phyloP scores from a whole-genome alignment of 768 basidiomycete species.

The Xerocomus brunneocitrinus region DNA sequence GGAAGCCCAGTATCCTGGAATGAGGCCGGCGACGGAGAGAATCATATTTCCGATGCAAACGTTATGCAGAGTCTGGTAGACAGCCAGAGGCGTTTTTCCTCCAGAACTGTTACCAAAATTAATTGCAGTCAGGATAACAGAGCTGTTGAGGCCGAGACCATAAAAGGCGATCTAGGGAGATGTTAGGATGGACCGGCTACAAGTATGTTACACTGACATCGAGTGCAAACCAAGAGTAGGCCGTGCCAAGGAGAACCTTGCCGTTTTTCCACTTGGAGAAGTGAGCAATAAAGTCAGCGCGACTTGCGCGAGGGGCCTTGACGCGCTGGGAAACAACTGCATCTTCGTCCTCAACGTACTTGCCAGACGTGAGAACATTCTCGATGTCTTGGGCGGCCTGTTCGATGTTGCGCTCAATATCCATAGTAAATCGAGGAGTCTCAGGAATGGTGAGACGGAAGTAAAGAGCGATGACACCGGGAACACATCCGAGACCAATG shows the following conservation, averaged over 20 bases:
- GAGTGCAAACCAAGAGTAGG: constrained; percentile 88
- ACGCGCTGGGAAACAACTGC: constrained; percentile 46
- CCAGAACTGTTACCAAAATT: constrained; percentile 46
- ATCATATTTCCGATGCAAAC: constrained; percentile 73
- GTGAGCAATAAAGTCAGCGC: constrained; percentile 61
- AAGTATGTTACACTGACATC: constrained; percentile 46
- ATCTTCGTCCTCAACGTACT: constrained; percentile 48
- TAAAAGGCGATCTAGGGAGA: constrained; percentile 72
- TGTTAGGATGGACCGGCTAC: background rate
- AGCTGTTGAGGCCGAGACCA: constrained; percentile 81
- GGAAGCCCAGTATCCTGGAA: constrained; percentile 66
- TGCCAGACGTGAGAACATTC: constrained; percentile 52
- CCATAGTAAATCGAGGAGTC: constrained; percentile 90
- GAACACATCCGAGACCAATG: constrained; percentile 84
- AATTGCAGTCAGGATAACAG: constrained; percentile 69
- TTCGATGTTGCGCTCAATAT: constrained; percentile 77
- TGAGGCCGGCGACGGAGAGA: constrained; percentile 70
- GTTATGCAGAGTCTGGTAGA: constrained; percentile 60
- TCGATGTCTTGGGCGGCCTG: constrained; percentile 74
- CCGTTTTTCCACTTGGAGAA: constrained; percentile 73
- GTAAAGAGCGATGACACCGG: constrained; percentile 77
- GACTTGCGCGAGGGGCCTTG: constrained; percentile 63
- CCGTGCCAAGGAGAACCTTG: constrained; percentile 72
- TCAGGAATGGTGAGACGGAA: constrained; percentile 93
- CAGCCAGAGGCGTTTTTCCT: constrained; percentile 30